Base-by-base conservation (phyloP, 306 rosid species). In the Prunus armeniaca region DNA sequence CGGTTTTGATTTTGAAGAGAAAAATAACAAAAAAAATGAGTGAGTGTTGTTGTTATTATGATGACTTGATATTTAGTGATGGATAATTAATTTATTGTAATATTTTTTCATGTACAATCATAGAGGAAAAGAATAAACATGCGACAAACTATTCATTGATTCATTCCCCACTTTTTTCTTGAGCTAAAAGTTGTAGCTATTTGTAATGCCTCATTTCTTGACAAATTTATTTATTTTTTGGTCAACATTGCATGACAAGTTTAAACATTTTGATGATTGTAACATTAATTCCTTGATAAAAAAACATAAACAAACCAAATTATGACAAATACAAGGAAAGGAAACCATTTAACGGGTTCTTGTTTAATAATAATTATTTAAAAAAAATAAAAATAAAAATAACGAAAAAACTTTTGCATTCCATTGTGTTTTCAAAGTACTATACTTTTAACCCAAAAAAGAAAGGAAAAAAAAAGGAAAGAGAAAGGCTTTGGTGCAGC, bases 31-130 rank as follows among this genome's bases (percentile, higher is more conserved):
- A 22, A 20, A 3, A 15, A 46, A 60, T 61, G 65, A 75, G 69
- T 73, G 66, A 77, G 61, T 82, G 43, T 82, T 54, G 51, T 38
- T 49, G 49, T 24, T 72, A 12, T 72, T 22, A 15, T 13, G 22
- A 18, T 61, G 51, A 25, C 41, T 12, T 17, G 30, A 66, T 46
- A 19, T 38, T 20, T 38, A 43, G 54, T 56, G 55, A 76, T 60
- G 15, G 19, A 6, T 18, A 20, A 10, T 58, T 68, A 12, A 12
- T 25, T 41, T 4, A 11, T 5, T 34, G 41, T 34, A 34, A 34
- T 34, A 14, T 67, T 4, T 24, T 54, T 71, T 41, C 32, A 9
- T 6, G 12, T 32, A 64, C 25, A 34, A 20, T 25, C 43, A 24
- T 25, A 10, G 57, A 43, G 7, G 58, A 60, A 17, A 43, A 58